Conservation (phyloP, 768 basidiomycete species). For the Tricholoma furcatifolium region DNA sequence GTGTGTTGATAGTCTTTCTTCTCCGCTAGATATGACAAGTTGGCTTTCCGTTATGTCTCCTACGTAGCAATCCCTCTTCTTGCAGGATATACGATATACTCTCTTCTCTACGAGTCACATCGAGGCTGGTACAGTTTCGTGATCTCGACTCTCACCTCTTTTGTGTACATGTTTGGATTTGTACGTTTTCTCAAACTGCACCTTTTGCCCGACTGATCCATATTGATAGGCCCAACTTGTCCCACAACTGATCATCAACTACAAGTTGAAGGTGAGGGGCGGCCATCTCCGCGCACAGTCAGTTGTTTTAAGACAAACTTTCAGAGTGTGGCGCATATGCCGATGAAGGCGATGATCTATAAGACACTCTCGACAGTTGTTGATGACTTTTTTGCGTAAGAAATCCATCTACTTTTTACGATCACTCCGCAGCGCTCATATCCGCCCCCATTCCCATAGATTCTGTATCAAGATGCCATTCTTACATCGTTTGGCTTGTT, state of each 20-base stretch:
- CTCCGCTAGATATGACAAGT: conserved; percentile 70
- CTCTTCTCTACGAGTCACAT: conserved; percentile 80
- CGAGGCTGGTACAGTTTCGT: conserved; percentile 96
- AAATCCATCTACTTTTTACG: conserved; percentile 11
- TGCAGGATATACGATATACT: conserved; percentile 75
- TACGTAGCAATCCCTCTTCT: conserved; percentile 85
- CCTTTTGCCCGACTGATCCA: neutral
- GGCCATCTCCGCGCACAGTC: conserved; percentile 14
- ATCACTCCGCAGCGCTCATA: conserved; percentile 10
- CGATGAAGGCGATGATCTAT: conserved; percentile 98
- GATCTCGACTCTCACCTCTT: conserved; percentile 89
- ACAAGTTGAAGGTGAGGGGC: conserved; percentile 84
- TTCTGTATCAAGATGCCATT: conserved; percentile 98
- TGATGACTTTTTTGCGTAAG: conserved; percentile 90
- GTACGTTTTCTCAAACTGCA: conserved; percentile 48
- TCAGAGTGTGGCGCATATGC: conserved; percentile 96
- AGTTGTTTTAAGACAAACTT: conserved; percentile 5
- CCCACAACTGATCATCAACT: conserved; percentile 93
- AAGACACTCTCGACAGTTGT: conserved; percentile 89
- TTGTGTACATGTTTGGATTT: conserved; percentile 97
- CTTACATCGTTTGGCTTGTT: conserved; percentile 87
- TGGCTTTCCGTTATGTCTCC: conserved; percentile 94
- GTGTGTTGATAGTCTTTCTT: conserved; percentile 3
- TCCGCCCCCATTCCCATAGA: conserved; percentile 34
- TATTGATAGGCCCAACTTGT: conserved; percentile 71